These are phyloP conservation scores for Aspergillus carlsbadensis DNA, from an alignment of 495 filamentous ascomycete genomes.

Conservation along the genomic window DNA sequence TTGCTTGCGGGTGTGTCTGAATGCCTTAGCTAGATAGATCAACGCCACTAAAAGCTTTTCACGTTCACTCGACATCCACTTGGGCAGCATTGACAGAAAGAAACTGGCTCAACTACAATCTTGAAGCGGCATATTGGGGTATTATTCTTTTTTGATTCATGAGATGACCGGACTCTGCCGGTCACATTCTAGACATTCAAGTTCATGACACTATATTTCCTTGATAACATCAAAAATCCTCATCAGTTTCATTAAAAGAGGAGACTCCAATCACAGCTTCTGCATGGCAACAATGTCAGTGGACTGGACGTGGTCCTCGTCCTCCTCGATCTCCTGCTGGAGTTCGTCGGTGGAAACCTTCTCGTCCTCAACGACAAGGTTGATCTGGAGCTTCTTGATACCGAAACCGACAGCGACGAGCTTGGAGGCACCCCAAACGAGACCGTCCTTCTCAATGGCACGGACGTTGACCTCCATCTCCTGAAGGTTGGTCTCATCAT, in stretches of 20 bases:
- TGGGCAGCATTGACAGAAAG: background rate
- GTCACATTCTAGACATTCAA: constrained; percentile 22
- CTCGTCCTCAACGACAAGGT: constrained; percentile 94
- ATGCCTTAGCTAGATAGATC: background rate
- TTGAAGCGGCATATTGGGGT: constrained; percentile 9
- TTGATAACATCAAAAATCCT: constrained; percentile 38
- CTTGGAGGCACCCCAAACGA: constrained; percentile 94
- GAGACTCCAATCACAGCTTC: constrained; percentile 69
- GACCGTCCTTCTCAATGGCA: constrained; percentile 85
- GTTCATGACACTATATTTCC: constrained; percentile 27
- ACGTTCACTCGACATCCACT: background rate
- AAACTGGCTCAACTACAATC: too few species aligned
- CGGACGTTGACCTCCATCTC: constrained; percentile 80
- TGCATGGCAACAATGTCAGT: constrained; percentile 90
- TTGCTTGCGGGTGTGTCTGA: too few species aligned
- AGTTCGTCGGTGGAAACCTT: constrained; percentile 89
- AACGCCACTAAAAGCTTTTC: too few species aligned
- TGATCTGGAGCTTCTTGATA: constrained; percentile 99
- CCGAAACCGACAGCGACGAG: constrained; percentile 89
- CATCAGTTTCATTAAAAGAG: constrained; percentile 40
- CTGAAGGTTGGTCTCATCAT: constrained; percentile 91
- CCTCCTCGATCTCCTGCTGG: constrained; percentile 79
- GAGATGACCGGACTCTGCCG: constrained; percentile 16
- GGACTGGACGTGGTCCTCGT: constrained; percentile 97
- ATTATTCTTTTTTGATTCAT: constrained; percentile 27